Percentiles rank a stretch among this genome's conserved stretches.
Evolutionary conservation across 805 yeast species (phyloP).

Genomic region (Peterozyma toletana): DNA sequence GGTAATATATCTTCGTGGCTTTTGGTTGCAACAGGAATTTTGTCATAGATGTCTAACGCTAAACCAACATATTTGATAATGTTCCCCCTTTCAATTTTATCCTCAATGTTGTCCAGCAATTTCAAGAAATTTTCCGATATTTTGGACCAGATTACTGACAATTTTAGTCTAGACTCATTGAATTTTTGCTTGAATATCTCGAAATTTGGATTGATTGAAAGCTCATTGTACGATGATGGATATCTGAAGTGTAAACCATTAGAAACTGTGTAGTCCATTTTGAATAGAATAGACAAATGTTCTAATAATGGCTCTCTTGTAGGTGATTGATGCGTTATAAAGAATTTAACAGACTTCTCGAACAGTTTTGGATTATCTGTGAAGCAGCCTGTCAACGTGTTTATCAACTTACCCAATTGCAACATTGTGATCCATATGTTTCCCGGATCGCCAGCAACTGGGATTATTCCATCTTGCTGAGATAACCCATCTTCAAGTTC

Average conservation of each 20-base stretch:
- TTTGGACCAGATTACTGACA: slow-evolving; percentile 58
- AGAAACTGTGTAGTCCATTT: slow-evolving; percentile 68
- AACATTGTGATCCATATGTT: slow-evolving; percentile 68
- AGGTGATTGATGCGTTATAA: slow-evolving; percentile 66
- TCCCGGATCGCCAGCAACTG: slow-evolving; percentile 57
- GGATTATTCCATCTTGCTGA: slow-evolving; percentile 23
- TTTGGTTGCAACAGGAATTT: slow-evolving; percentile 43
- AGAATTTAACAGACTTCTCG: slow-evolving; percentile 44
- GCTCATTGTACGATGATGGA: slow-evolving; percentile 63
- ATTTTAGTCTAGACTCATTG: slow-evolving; percentile 50
- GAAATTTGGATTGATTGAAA: slow-evolving; percentile 54
- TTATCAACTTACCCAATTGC: slow-evolving; percentile 61
- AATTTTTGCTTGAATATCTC: slow-evolving; percentile 60
- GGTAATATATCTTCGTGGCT: slow-evolving; percentile 25
- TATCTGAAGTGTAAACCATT: slow-evolving; percentile 67
- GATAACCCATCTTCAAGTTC: slow-evolving; percentile 24
- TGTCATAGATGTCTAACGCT: slow-evolving; percentile 56
- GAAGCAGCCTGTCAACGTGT: slow-evolving; percentile 33
- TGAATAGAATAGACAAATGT: slow-evolving; percentile 57
- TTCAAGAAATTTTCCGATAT: slow-evolving; percentile 45
- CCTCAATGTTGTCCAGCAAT: slow-evolving; percentile 29
- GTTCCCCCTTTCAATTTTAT: slow-evolving; percentile 19
- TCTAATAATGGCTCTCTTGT: slow-evolving; percentile 62
- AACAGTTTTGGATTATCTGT: slow-evolving; percentile 21
- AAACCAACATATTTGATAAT: slow-evolving; percentile 41